phyloP scores from a whole-genome alignment of 129 eudicot species.

The Helichrysum umbraculigerum region DNA sequence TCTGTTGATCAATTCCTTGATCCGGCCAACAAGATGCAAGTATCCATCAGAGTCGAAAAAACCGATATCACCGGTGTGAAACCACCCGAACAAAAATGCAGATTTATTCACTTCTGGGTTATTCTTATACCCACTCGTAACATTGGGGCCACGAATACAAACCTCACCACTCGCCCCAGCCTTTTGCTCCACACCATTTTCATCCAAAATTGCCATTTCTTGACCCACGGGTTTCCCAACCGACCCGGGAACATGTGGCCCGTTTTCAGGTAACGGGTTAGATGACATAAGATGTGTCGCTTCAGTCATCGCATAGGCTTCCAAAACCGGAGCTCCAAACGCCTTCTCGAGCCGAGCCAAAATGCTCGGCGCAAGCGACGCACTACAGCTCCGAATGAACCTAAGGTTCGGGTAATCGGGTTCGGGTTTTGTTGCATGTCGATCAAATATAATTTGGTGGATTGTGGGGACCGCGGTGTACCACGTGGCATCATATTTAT shows the following conservation, averaged over 20 bases:
- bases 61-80: conserved; percentile 93
- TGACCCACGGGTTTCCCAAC: conserved; percentile 99
- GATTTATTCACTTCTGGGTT: conserved; percentile 86
- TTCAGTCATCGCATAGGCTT: conserved; percentile 98
- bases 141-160: conserved; percentile 95
- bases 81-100: conserved; percentile 86
- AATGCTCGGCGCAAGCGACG: conserved; percentile 81
- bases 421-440: conserved; percentile 72
- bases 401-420: conserved; percentile 73
- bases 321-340: conserved; percentile 80
- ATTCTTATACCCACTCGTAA: conserved; percentile 86
- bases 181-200: conserved; percentile 62
- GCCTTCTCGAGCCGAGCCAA: conserved; percentile 81
- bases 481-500: conserved; percentile 77
- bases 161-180: conserved; percentile 73
- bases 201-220: conserved; percentile 81
- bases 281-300: conserved; percentile 90
- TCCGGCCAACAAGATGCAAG: conserved; percentile 91
- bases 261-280: conserved; percentile 87
- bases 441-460: conserved; percentile 86
- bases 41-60: conserved; percentile 80
- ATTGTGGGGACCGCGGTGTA: conserved; percentile 97
- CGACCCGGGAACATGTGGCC: conserved; percentile 79
- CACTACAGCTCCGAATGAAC: conserved; percentile 95
- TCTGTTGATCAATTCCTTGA: conserved; percentile 91